Evolutionary conservation across 768 basidiomycete genomes (phyloP).

Genomic region (Gloeopeniophorella convolvens): DNA sequence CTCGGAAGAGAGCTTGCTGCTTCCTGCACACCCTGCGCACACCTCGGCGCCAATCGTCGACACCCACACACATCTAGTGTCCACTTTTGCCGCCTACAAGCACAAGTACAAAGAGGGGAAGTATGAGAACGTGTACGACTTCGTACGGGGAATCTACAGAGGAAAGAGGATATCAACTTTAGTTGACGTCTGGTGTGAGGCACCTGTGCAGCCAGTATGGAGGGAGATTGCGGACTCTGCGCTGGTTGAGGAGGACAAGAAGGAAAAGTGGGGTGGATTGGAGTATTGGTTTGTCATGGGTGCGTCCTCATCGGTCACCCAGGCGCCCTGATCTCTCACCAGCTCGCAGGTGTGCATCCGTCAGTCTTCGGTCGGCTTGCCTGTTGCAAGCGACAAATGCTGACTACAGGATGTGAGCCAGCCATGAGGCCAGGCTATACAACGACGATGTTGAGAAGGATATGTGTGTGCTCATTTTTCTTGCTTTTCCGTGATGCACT

Average conservation of each 20-base stretch:
- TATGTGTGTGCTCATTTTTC: conserved; percentile 40
- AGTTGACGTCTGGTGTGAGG: conserved; percentile 89
- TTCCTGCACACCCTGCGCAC: conserved; percentile 13
- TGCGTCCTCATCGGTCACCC: conserved; percentile 22
- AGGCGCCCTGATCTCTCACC: background rate
- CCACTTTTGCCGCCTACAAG: conserved; percentile 61
- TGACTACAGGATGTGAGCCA: conserved; percentile 23
- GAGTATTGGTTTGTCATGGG: conserved; percentile 85
- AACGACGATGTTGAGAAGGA: conserved; percentile 59
- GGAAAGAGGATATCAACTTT: conserved; percentile 55
- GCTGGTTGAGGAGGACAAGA: conserved; percentile 40
- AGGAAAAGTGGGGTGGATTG: conserved; percentile 54
- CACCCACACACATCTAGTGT: conserved; percentile 80
- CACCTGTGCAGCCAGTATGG: conserved; percentile 59
- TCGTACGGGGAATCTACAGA: conserved; percentile 55
- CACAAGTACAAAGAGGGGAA: conserved; percentile 53
- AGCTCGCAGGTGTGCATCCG: conserved; percentile 60
- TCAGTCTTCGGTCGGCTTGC: conserved; percentile 30
- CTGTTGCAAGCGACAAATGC: background rate
- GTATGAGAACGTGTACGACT: conserved; percentile 55
- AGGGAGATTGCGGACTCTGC: conserved; percentile 70
- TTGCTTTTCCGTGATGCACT: background rate
- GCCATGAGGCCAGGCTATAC: conserved; percentile 70
- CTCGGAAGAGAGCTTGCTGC: conserved; percentile 12
- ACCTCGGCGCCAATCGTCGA: conserved; percentile 51